These are phyloP conservation scores for Casuarina cunninghamiana DNA, from an alignment of 306 rosid species.

Conservation along the genomic window DNA sequence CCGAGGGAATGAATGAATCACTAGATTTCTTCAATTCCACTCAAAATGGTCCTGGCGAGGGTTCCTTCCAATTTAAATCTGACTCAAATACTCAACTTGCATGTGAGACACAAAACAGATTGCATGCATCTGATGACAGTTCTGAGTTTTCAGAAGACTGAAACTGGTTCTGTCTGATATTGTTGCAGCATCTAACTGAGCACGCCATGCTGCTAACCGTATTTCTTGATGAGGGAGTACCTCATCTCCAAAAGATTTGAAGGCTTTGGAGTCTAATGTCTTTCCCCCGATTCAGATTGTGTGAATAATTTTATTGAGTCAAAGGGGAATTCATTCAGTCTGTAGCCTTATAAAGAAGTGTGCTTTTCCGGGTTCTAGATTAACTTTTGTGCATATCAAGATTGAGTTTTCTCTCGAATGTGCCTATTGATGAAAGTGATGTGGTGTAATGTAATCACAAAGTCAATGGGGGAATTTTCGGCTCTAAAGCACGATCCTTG, in stretches of 20 bases:
- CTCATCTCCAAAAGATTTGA: slow-evolving; percentile 40
- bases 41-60: slow-evolving; percentile 33
- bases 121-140: slow-evolving; percentile 37
- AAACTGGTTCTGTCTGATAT: slow-evolving; percentile 37
- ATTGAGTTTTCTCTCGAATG: slow-evolving; percentile 27
- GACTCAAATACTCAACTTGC: slow-evolving; percentile 37
- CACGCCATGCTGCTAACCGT: slow-evolving; percentile 11
- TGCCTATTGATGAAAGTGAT: slow-evolving; percentile 33
- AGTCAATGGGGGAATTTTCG: slow-evolving; percentile 22
- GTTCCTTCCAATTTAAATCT: slow-evolving; percentile 33
- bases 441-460: slow-evolving; percentile 14
- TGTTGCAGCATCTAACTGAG: slow-evolving; percentile 21
- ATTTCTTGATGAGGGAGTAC: slow-evolving; percentile 29
- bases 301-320: slow-evolving; percentile 39
- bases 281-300: slow-evolving; percentile 32
- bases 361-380: slow-evolving; percentile 25
- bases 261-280: slow-evolving; percentile 40
- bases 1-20: slow-evolving; percentile 31
- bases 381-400: slow-evolving; percentile 27
- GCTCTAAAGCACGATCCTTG: slow-evolving; percentile 13
- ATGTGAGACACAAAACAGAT: slow-evolving; percentile 20
- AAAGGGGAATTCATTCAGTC: slow-evolving; percentile 33
- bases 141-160: slow-evolving; percentile 29
- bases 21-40: slow-evolving; percentile 32
- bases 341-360: slow-evolving; percentile 28